These are phyloP conservation scores for Elongisporangium undulatum DNA, from an alignment of 352 stramenopile species.

Conservation along the genomic window DNA sequence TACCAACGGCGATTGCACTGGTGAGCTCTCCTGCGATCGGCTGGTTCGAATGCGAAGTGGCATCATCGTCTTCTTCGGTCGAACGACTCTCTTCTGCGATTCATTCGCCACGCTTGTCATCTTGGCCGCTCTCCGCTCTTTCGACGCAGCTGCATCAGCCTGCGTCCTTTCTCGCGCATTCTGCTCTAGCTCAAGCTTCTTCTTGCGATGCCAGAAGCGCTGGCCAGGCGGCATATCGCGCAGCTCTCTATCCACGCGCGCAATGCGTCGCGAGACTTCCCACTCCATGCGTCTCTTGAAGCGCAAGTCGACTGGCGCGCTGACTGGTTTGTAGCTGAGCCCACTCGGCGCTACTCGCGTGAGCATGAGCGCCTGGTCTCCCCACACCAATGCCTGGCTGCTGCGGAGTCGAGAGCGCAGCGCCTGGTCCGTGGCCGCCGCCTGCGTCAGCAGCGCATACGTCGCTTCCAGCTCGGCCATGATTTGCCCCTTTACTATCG, in stretches of 20 bases:
- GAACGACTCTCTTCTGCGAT: conserved; percentile 2
- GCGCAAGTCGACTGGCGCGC: conserved; percentile 18
- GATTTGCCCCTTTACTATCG: neutral
- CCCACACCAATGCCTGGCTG: conserved; percentile 50
- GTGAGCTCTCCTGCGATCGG: too few species aligned
- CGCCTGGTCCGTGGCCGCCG: conserved; percentile 35
- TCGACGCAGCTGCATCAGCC: conserved; percentile 4
- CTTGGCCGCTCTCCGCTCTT: too few species aligned
- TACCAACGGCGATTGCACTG: too few species aligned
- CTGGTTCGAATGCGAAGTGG: too few species aligned
- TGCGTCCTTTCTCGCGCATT: conserved; percentile 2
- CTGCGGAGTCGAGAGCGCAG: conserved; percentile 41
- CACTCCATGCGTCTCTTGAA: conserved; percentile 35
- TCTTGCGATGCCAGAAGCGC: conserved; percentile 55
- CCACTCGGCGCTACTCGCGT: conserved; percentile 9
- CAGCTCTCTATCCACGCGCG: conserved; percentile 60
- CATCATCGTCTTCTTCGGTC: neutral
- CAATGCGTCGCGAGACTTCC: conserved; percentile 68
- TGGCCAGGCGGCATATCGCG: conserved; percentile 34
- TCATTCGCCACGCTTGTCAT: too few species aligned
- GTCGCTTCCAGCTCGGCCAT: conserved; percentile 34
- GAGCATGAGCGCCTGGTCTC: conserved; percentile 39
- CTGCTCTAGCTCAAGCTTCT: conserved; percentile 8
- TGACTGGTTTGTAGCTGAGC: conserved; percentile 23
- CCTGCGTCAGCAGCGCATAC: conserved; percentile 56